Conservation (phyloP, 345 rosid genomes). For the Camelina neglecta region DNA sequence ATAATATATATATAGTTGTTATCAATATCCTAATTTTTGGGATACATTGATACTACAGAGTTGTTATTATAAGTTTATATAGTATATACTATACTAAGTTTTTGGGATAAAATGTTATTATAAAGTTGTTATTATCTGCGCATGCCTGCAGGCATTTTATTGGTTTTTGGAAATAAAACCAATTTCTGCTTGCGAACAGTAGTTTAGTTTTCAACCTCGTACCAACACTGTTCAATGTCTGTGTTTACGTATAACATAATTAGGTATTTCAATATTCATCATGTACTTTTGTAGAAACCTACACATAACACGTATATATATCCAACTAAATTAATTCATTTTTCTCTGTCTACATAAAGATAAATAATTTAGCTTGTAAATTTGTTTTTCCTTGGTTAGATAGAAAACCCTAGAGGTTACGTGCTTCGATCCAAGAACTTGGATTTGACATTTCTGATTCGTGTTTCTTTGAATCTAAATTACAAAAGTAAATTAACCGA, state of each 20-base stretch:
- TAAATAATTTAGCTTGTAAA: constrained; percentile 26
- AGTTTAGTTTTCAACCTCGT: constrained; percentile 43
- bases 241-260: constrained; percentile 41
- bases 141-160: constrained; percentile 40
- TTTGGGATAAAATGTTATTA: not conserved
- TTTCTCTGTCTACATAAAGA: not conserved
- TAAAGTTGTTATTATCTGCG: constrained; percentile 15
- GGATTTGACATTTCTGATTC: constrained; percentile 46
- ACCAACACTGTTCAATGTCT: constrained; percentile 46
- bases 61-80: too few species aligned
- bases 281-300: constrained; percentile 48
- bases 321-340: not conserved
- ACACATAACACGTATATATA: constrained; percentile 16
- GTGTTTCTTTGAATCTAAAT: constrained; percentile 16
- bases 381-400: constrained; percentile 35
- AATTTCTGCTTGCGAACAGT: constrained; percentile 31
- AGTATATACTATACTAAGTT: not conserved
- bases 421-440: constrained; percentile 46
- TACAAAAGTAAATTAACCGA: constrained; percentile 4
- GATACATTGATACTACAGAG: too few species aligned
- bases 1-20: not conserved
- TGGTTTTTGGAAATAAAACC: constrained; percentile 36
- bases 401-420: constrained; percentile 43
- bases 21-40: not conserved
- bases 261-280: constrained; percentile 45